A percentile compares a stretch with the other conserved stretches of the same genome.
Conservation (phyloP, 1,284 basidiomycete species). For the Cystobasidiaceae sp. region DNA sequence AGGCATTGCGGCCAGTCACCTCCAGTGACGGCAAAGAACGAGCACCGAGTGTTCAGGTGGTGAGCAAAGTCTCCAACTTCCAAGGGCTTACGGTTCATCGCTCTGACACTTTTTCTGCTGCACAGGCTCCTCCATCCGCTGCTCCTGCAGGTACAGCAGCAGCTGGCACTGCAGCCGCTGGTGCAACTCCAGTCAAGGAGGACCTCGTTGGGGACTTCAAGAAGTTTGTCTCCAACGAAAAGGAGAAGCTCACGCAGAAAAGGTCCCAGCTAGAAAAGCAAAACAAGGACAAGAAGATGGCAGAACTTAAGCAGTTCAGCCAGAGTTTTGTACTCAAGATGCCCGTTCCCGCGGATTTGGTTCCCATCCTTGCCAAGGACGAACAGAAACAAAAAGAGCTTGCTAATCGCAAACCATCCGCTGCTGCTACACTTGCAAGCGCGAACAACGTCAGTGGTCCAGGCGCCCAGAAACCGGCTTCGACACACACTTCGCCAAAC, state of each 20-base stretch:
- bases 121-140: constrained; percentile 24
- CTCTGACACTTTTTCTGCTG: constrained; percentile 4
- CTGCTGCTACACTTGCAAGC: constrained; percentile 51
- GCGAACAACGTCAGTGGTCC: constrained; percentile 15
- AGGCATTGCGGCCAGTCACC: not conserved
- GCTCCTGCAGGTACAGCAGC: constrained; percentile 18
- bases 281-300: constrained; percentile 87
- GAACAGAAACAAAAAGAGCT: constrained; percentile 78
- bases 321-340: constrained; percentile 93
- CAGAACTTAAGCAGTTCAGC: constrained; percentile 87
- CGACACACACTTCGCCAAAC: constrained; percentile 30
- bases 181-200: constrained; percentile 29
- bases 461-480: constrained; percentile 35
- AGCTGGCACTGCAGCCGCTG: constrained; percentile 24
- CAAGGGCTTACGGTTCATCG: constrained; percentile 12
- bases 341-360: constrained; percentile 87
- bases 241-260: constrained; percentile 80
- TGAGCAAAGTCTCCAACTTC: not conserved
- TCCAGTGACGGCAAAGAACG: not conserved
- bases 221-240: constrained; percentile 82
- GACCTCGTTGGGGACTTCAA: constrained; percentile 56
- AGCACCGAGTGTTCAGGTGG: not conserved
- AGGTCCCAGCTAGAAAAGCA: constrained; percentile 82
- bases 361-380: constrained; percentile 85
- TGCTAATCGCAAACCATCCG: constrained; percentile 65